Conservation (phyloP, 768 basidiomycete genomes). For the Plicaturopsis crispa region DNA sequence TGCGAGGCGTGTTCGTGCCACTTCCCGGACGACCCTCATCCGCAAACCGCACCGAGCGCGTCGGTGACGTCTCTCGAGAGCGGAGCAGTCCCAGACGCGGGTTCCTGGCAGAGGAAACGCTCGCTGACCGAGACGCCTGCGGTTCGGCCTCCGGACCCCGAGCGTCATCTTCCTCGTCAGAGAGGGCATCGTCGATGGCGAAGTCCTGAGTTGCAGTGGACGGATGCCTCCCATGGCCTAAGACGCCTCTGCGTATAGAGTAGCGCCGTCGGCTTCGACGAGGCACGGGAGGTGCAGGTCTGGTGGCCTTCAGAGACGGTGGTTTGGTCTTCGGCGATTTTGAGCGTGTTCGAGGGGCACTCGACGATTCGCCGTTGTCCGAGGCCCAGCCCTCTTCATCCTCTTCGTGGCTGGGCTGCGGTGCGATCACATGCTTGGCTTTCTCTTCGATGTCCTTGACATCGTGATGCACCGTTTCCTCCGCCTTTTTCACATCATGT, state of each 20-base stretch:
- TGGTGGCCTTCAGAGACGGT: slow-evolving; percentile 3
- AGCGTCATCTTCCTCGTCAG: neutral
- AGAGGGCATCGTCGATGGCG: too few relatives aligned
- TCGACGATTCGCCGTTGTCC: slow-evolving; percentile 31
- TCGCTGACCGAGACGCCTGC: too few relatives aligned
- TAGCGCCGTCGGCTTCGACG: slow-evolving; percentile 1
- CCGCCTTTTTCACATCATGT: slow-evolving; percentile 16
- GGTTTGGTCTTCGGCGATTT: slow-evolving; percentile 16
- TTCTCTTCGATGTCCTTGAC: slow-evolving; percentile 11
- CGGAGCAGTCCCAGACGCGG: too few relatives aligned
- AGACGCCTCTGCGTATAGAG: slow-evolving; percentile 6
- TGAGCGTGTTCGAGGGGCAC: slow-evolving; percentile 15
- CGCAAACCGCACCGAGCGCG: slow-evolving; percentile 35
- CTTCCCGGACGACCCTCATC: slow-evolving; percentile 15
- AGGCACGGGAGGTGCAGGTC: slow-evolving; percentile 3
- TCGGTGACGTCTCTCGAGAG: slow-evolving; percentile 36
- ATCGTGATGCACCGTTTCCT: slow-evolving; percentile 11
- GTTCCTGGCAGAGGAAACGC: too few relatives aligned
- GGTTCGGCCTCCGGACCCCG: neutral
- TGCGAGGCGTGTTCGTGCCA: slow-evolving; percentile 12
- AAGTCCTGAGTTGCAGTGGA: too few relatives aligned
- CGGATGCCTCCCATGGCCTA: slow-evolving; percentile 8
- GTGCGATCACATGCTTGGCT: slow-evolving; percentile 5
- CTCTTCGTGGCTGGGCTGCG: slow-evolving; percentile 16
- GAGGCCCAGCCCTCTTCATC: slow-evolving; percentile 62